Evolutionary conservation across 495 filamentous ascomycete genomes (phyloP).

Genomic region (Penicillium bialowiezense): DNA sequence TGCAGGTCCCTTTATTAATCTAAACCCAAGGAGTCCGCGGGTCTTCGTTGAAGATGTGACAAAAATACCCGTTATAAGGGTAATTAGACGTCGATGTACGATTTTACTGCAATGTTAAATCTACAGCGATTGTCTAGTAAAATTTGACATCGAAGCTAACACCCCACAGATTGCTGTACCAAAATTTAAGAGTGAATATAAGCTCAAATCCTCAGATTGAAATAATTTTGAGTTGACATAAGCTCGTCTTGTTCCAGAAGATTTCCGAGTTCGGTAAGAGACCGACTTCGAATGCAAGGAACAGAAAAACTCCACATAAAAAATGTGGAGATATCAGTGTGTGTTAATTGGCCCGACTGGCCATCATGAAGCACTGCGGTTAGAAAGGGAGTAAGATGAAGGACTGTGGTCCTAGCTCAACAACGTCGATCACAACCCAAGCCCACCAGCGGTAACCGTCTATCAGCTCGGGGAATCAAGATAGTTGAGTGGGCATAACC

Average conservation of each 20-base stretch:
- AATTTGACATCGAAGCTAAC: too few relatives aligned
- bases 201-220: too few relatives aligned
- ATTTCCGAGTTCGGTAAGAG: neutral
- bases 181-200: too few relatives aligned
- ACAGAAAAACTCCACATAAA: neutral
- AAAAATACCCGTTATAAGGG: neutral
- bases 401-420: too few relatives aligned
- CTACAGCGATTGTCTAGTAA: neutral
- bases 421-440: slow-evolving; percentile 22
- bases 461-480: too few relatives aligned
- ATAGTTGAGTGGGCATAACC: too few relatives aligned
- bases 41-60: neutral
- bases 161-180: too few relatives aligned
- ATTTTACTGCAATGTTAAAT: neutral
- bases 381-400: slow-evolving; percentile 18
- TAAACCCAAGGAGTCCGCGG: neutral
- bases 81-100: neutral
- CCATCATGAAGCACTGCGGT: slow-evolving; percentile 14
- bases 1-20: neutral
- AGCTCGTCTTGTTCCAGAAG: neutral
- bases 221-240: neutral
- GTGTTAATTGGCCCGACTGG: slow-evolving; percentile 17
- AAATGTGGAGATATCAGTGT: slow-evolving; percentile 11
- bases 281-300: slow-evolving; percentile 8
- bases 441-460: slow-evolving; percentile 12